Evolutionary conservation across 208 protist species (phyloP), one percentile per base, ranked within the genome.

Genomic region (Endotrypanum monterogeii): DNA sequence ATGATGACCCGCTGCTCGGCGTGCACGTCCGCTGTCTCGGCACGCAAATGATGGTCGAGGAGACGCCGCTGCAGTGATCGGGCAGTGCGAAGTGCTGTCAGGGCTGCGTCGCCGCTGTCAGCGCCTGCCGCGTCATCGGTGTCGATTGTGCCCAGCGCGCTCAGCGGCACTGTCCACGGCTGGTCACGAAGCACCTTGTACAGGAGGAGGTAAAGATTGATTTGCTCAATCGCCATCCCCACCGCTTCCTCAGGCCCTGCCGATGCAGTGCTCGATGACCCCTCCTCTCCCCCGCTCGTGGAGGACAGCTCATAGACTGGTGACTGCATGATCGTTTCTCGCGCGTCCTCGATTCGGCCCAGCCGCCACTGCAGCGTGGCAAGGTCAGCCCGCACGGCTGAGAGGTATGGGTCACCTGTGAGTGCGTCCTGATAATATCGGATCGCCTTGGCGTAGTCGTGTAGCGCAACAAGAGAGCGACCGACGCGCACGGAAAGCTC

Each of bases 381-480:
- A 25, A 99, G 87, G 54, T 99, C 98, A 37, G 96, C 85, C 44
- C 90, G 83, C 12, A 98, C 88, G 39, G 67, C 76, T 67, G 94
- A 87, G 63, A 93, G 81, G n/a, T 76, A 74, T 30, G 79, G 78
- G 63, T 97, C 94, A 50, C 75, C 57, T 28, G 79, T 68, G 39
- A 98, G 69, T 12, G 97, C 94, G 50, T 96, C 84, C 30, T 81
- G 62, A 82, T 98, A 98, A 86, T 98, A 99, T 11, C 84, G 79
- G 37, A 98, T 89, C 0, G 96, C 97, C 58, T 92, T 88, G 56
- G 89, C 78, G 79, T 98, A 99, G 80, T 98, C 93, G 84, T 99
- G 97, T 25, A 94, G 96, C 23, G 88, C 83, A 67, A 99, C 95
- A 61, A 98, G 83, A 23, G 94, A 90, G 12, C 93, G 89, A 25